These are phyloP conservation scores for Malania oleifera DNA, from an alignment of 164 flowering plant genomes.

Conservation along the genomic window DNA sequence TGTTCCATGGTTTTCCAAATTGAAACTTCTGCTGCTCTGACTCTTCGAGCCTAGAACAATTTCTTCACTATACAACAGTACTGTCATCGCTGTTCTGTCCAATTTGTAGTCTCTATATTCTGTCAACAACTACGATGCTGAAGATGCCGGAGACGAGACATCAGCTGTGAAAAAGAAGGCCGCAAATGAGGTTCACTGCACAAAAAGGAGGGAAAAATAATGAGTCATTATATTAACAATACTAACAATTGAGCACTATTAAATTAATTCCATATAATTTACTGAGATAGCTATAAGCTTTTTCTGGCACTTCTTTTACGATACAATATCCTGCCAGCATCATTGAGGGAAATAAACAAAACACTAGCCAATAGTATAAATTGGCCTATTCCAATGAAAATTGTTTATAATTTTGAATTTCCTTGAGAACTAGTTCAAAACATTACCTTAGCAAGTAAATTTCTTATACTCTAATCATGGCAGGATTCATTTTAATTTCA, in stretches of 20 bases:
- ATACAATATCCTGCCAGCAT: no score
- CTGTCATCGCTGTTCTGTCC: constrained; percentile 8
- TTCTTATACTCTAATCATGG: no score
- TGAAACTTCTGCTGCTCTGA: constrained; percentile 24
- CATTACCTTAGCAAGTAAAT: no score
- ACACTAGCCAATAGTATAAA: no score
- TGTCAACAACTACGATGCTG: constrained; percentile 42
- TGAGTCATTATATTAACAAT: no score
- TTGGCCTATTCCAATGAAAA: no score
- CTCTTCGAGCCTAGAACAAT: constrained; percentile 44
- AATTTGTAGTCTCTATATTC: constrained; percentile 17
- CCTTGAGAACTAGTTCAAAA: no score
- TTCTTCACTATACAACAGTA: constrained; percentile 12
- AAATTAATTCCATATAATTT: background rate
- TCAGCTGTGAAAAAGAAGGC: constrained; percentile 79
- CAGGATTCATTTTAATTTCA: no score
- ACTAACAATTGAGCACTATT: background rate
- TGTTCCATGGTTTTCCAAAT: constrained; percentile 13
- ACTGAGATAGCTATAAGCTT: no score
- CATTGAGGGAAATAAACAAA: no score
- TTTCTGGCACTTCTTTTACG: no score
- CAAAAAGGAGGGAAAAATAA: background rate
- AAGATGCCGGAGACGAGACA: constrained; percentile 55
- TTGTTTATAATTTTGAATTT: no score
- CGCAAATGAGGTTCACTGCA: constrained; percentile 84